Percentiles rank a stretch among this genome's conserved stretches.
Conservation (phyloP, 1,284 basidiomycete species). For the Golubevia pallescens region DNA sequence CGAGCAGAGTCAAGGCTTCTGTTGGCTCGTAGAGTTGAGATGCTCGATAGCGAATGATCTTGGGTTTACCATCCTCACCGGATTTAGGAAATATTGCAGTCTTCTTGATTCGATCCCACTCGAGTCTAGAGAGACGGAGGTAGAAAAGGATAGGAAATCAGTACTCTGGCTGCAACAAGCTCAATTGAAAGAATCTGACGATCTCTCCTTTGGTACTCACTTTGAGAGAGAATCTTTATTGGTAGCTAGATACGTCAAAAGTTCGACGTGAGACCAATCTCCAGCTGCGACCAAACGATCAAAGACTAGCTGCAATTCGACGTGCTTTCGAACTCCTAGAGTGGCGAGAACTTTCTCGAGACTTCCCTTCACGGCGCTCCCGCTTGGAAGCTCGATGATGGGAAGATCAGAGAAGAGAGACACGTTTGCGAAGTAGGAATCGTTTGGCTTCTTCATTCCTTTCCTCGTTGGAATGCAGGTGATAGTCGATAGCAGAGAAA, state of each 20-base stretch:
- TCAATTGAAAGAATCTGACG: too few relatives aligned
- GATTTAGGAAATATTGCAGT: constrained; percentile 84
- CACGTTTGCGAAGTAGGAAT: constrained; percentile 87
- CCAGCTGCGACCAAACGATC: constrained; percentile 65
- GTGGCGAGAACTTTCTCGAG: constrained; percentile 79
- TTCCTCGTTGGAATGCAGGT: constrained; percentile 75
- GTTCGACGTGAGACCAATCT: constrained; percentile 66
- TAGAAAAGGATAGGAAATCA: neutral
- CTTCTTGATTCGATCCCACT: constrained; percentile 76
- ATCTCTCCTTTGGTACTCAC: too few relatives aligned
- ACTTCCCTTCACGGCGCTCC: constrained; percentile 73
- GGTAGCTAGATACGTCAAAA: constrained; percentile 73
- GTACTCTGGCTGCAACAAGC: too few relatives aligned
- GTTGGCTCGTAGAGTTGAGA: constrained; percentile 76
- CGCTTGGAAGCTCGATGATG: constrained; percentile 78
- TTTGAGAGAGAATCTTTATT: constrained; percentile 75
- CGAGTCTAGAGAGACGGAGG: constrained; percentile 65
- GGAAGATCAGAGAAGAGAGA: constrained; percentile 83
- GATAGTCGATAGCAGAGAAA: constrained; percentile 71
- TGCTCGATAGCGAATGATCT: constrained; percentile 44
- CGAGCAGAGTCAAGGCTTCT: constrained; percentile 75
- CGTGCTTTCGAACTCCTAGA: constrained; percentile 87
- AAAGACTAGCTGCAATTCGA: constrained; percentile 69
- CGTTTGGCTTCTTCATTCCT: constrained; percentile 69
- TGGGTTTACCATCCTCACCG: constrained; percentile 54